These are phyloP conservation scores for Epichloe brachyelytri DNA, from an alignment of 2,329 filamentous ascomycete genomes.

Conservation along the genomic window DNA sequence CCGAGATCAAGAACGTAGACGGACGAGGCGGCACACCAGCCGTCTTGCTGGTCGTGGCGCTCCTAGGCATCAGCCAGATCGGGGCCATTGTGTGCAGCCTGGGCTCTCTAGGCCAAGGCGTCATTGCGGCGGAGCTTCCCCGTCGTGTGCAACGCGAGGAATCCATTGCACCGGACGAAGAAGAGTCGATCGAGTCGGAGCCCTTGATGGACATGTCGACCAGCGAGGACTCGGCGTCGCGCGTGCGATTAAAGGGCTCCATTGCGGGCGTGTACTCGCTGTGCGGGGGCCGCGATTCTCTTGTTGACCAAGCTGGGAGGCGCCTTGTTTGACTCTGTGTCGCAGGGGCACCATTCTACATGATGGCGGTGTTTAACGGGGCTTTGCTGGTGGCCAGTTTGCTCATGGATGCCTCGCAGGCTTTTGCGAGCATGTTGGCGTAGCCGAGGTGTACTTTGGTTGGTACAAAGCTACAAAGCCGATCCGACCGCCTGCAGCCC, in stretches of 20 bases:
- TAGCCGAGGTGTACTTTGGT: neutral
- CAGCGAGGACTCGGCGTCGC: constrained; percentile 25
- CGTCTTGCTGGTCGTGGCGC: constrained; percentile 63
- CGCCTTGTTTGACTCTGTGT: constrained; percentile 64
- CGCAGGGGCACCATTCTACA: constrained; percentile 73
- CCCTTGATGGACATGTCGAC: constrained; percentile 24
- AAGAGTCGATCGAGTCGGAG: constrained; percentile 22
- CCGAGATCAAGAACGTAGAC: constrained; percentile 53
- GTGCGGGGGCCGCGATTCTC: constrained; percentile 79
- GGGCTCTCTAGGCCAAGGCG: constrained; percentile 71
- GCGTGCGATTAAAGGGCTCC: constrained; percentile 67
- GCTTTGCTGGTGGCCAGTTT: constrained; percentile 49
- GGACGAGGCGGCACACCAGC: constrained; percentile 53
- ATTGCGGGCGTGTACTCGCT: constrained; percentile 92
- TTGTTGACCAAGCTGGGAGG: constrained; percentile 87
- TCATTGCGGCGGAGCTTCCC: constrained; percentile 42
- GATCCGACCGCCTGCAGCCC: too few relatives aligned
- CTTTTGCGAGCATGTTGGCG: constrained; percentile 18
- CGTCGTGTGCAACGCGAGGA: constrained; percentile 13
- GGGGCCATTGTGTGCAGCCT: constrained; percentile 92
- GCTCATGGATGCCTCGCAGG: constrained; percentile 33
- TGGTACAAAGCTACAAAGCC: too few relatives aligned
- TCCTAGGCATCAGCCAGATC: constrained; percentile 88
- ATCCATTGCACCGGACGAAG: constrained; percentile 21
- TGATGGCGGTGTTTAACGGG: constrained; percentile 84